These are phyloP conservation scores for Colletotrichum incanum DNA, from an alignment of 2,329 filamentous ascomycete genomes.

Conservation along the genomic window DNA sequence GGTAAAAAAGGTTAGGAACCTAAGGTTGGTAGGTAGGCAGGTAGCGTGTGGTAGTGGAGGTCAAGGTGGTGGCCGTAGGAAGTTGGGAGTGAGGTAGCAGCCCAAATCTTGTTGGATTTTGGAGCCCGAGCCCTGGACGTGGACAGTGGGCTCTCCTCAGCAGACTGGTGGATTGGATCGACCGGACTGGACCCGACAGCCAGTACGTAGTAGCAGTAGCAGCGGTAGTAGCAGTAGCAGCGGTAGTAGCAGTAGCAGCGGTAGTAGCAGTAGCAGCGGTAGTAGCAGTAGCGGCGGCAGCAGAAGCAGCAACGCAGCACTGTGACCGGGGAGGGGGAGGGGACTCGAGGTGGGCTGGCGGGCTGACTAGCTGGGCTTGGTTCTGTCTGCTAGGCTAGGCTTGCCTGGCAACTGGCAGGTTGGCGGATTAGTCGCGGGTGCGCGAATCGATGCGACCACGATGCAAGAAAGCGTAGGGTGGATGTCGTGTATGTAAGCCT, in stretches of 20 bases:
- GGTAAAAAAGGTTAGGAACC: conserved; percentile 29
- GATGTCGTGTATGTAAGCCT: not conserved
- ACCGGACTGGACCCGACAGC: conserved; percentile 42
- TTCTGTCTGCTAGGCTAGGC: conserved; percentile 2
- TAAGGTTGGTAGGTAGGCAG: conserved; percentile 31
- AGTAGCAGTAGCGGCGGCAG: conserved; percentile 24
- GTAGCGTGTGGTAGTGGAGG: conserved; percentile 20
- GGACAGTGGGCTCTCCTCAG: conserved; percentile 41
- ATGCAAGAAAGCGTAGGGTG: not conserved
- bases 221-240: conserved; percentile 13
- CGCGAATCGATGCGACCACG: conserved; percentile 5
- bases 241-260: too few species aligned
- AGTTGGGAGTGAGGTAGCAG: conserved; percentile 36
- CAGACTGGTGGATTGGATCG: conserved; percentile 43
- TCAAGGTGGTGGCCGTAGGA: conserved; percentile 18
- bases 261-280: too few species aligned
- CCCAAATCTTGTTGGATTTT: conserved; percentile 42
- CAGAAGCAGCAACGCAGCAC: conserved; percentile 34
- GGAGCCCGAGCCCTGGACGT: conserved; percentile 42
- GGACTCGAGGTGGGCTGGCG: conserved; percentile 20
- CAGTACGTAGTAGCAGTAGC: conserved; percentile 29
- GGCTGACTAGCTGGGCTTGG: conserved; percentile 11
- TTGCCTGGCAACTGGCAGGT: conserved; percentile 27
- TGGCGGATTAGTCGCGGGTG: conserved; percentile 17
- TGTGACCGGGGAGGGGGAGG: conserved; percentile 34